Percentiles rank a stretch among this genome's conserved stretches.
Evolutionary conservation across 192 early-diverging fungal species (phyloP).

Genomic region (Spinellus fusiger): DNA sequence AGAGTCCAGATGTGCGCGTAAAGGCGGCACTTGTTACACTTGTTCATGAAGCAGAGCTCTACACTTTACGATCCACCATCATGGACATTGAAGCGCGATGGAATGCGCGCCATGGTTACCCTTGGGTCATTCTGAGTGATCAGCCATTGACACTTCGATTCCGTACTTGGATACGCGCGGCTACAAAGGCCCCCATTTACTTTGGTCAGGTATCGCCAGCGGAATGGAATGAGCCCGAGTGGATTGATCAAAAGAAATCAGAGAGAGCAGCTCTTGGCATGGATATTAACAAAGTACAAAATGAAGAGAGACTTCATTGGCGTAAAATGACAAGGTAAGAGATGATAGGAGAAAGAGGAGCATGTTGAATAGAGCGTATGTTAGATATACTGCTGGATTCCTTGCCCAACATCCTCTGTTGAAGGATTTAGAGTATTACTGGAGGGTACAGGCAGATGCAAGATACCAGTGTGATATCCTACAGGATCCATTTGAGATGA

Average conservation of each 20-base stretch:
- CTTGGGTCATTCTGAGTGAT: conserved; percentile 83
- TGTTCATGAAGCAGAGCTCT: conserved; percentile 61
- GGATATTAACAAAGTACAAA: conserved; percentile 36
- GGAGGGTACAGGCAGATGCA: conserved; percentile 75
- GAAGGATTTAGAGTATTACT: conserved; percentile 69
- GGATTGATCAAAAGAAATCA: conserved; percentile 48
- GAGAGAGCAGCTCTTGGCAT: conserved; percentile 42
- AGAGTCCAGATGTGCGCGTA: background rate
- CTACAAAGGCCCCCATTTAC: conserved; percentile 46
- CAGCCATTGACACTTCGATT: conserved; percentile 56
- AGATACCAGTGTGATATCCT: conserved; percentile 67
- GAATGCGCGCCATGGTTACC: conserved; percentile 70
- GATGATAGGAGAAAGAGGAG: background rate
- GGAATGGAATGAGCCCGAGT: conserved; percentile 59
- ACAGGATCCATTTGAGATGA: conserved; percentile 72
- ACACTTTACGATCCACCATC: conserved; percentile 51
- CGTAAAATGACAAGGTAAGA: conserved; percentile 24
- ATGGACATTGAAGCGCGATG: conserved; percentile 69
- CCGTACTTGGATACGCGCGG: conserved; percentile 43
- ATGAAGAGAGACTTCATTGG: conserved; percentile 56
- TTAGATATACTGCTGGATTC: conserved; percentile 61
- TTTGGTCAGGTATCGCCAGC: conserved; percentile 43
- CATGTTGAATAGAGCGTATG: background rate
- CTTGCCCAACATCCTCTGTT: conserved; percentile 69
- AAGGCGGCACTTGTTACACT: conserved; percentile 70